phyloP scores from a whole-genome alignment of 2,329 filamentous ascomycete species.

The Sporothrix protearum region DNA sequence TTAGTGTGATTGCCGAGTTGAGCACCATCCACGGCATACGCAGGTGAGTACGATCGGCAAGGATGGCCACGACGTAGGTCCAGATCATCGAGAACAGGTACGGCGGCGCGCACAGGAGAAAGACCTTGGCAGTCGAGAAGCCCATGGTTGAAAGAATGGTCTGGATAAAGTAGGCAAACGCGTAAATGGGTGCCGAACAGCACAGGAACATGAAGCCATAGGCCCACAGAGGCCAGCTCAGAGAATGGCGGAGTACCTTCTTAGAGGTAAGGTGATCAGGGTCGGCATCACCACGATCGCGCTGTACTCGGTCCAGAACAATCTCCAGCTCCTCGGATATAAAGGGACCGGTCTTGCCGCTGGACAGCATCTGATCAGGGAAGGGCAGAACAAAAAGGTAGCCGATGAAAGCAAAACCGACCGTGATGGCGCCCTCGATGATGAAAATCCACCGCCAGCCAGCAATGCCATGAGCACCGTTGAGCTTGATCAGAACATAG shows the following conservation, averaged over 20 bases:
- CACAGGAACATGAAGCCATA: slow-evolving; percentile 60
- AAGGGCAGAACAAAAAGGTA: background rate
- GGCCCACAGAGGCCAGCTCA: slow-evolving; percentile 58
- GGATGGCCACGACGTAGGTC: slow-evolving; percentile 35
- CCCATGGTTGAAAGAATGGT: slow-evolving; percentile 57
- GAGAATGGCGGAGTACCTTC: slow-evolving; percentile 45
- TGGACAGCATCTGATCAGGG: background rate
- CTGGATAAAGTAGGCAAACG: slow-evolving; percentile 74
- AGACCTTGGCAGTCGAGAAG: slow-evolving; percentile 32
- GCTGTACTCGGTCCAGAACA: background rate
- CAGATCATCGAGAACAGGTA: slow-evolving; percentile 36
- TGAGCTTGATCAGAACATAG: slow-evolving; percentile 38
- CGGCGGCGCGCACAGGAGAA: slow-evolving; percentile 39
- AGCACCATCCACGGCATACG: slow-evolving; percentile 1
- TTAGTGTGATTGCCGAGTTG: slow-evolving; percentile 37
- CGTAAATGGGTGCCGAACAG: slow-evolving; percentile 68
- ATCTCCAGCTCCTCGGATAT: background rate
- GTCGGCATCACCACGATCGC: slow-evolving; percentile 50
- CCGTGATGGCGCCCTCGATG: background rate
- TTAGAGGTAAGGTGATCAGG: slow-evolving; percentile 50
- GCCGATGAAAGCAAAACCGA: background rate
- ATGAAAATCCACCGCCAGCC: slow-evolving; percentile 39
- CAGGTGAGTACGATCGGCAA: slow-evolving; percentile 32
- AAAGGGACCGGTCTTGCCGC: background rate
- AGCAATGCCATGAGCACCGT: slow-evolving; percentile 42